Percentiles rank a stretch among this genome's conserved stretches.
Conservation (phyloP, 73 alveolate genomes). For the Breviolum minutum region DNA sequence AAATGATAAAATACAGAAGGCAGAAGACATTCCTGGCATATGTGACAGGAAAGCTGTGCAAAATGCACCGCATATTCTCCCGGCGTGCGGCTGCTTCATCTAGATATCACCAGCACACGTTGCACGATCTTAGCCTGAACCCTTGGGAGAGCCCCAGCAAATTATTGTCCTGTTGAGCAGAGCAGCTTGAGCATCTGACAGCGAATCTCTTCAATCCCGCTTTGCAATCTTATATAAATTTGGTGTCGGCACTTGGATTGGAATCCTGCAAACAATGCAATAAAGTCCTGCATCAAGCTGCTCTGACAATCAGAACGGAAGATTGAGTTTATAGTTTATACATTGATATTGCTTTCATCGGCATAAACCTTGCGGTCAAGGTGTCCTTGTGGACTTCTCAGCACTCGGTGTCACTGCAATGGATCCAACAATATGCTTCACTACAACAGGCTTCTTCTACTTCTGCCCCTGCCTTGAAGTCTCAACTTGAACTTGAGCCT, state of each 20-base stretch:
- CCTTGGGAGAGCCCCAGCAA: not conserved
- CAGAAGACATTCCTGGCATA: not conserved
- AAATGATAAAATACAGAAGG: not conserved
- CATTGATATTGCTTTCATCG: constrained; percentile 22
- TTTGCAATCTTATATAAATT: not conserved
- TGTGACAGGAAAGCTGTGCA: constrained; percentile 27
- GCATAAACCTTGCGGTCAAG: no score
- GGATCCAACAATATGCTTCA: no score
- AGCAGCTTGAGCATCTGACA: not conserved
- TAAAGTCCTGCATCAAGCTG: not conserved
- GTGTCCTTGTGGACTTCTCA: no score
- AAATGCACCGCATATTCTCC: not conserved
- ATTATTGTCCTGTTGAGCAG: not conserved
- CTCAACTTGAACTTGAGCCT: no score
- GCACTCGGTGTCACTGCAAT: no score
- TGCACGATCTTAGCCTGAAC: not conserved
- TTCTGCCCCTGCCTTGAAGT: no score
- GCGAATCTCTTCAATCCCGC: not conserved
- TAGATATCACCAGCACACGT: constrained; percentile 38
- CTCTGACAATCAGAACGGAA: not conserved
- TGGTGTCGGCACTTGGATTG: no score
- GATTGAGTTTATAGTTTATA: constrained; percentile 16
- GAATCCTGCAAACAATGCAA: not conserved
- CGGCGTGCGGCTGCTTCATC: constrained; percentile 2
- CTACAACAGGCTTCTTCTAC: no score